These are phyloP conservation scores for Diaporthe sp. DNA, from an alignment of 2,329 filamentous ascomycete genomes.

Conservation along the genomic window DNA sequence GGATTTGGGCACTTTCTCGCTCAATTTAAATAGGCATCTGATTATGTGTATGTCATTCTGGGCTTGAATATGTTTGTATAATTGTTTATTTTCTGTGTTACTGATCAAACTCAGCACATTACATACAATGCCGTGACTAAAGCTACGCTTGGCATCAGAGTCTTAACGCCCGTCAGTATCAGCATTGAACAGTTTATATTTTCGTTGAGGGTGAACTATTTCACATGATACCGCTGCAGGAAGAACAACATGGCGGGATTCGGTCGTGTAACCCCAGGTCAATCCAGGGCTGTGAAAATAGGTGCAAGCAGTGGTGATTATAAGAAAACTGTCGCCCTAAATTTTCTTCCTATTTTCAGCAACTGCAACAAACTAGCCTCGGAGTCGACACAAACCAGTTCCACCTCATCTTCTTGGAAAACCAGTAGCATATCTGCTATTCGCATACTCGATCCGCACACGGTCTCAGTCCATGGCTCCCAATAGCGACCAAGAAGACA, in stretches of 20 bases:
- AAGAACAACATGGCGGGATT: too few relatives aligned
- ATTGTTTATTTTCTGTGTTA: neutral
- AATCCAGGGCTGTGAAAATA: neutral
- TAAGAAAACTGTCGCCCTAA: neutral
- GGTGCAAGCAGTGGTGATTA: neutral
- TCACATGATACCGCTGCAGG: neutral
- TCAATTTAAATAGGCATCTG: neutral
- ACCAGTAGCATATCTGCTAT: neutral
- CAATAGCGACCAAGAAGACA: neutral
- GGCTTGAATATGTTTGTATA: neutral
- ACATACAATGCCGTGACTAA: neutral
- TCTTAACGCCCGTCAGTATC: neutral
- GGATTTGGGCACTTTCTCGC: neutral
- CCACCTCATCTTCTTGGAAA: too few relatives aligned
- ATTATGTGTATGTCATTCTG: neutral
- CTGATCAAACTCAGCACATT: neutral
- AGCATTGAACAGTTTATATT: neutral
- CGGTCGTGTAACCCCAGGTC: neutral
- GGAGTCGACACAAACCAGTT: neutral
- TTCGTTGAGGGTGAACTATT: neutral
- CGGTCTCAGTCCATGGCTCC: neutral
- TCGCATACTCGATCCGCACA: neutral
- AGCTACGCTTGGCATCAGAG: neutral
- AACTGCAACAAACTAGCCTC: neutral
- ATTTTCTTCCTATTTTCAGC: neutral